Conservation (phyloP, 306 rosid species). For the Crataegus laevigata region DNA sequence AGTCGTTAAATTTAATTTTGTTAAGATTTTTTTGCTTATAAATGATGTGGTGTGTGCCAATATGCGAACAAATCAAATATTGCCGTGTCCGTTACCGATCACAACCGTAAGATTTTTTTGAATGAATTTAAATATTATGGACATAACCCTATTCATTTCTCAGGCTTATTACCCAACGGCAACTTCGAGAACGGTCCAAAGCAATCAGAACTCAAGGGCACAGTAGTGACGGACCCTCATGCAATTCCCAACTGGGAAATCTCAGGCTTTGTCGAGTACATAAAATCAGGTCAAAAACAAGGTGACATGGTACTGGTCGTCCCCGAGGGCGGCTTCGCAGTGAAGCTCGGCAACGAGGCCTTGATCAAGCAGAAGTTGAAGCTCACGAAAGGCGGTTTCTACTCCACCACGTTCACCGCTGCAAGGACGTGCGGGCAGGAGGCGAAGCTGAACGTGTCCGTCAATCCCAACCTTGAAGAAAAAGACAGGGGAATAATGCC, state of each 20-base stretch:
- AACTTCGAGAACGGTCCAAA: slow-evolving; percentile 59
- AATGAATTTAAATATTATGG: background rate
- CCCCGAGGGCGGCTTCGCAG: slow-evolving; percentile 57
- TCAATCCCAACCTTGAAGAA: slow-evolving; percentile 38
- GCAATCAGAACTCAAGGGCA: slow-evolving; percentile 46
- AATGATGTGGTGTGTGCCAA: background rate
- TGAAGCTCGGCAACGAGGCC: slow-evolving; percentile 77
- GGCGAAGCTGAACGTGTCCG: slow-evolving; percentile 55
- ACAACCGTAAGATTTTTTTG: background rate
- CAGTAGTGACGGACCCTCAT: slow-evolving; percentile 17
- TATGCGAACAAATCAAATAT: background rate
- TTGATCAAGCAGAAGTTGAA: slow-evolving; percentile 52
- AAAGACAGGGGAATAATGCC: slow-evolving; percentile 60
- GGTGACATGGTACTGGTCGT: slow-evolving; percentile 75
- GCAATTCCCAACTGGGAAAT: slow-evolving; percentile 63
- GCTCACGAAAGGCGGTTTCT: slow-evolving; percentile 34
- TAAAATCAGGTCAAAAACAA: slow-evolving; percentile 69
- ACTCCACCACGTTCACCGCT: slow-evolving; percentile 58
- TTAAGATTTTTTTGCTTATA: no score
- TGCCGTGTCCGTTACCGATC: background rate
- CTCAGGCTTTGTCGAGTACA: slow-evolving; percentile 62
- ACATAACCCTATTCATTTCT: background rate
- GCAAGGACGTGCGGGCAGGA: slow-evolving; percentile 81
- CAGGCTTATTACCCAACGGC: slow-evolving; percentile 72
- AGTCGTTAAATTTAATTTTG: no score